Evolutionary conservation across 164 flowering plant genomes (phyloP), one percentile per base, ranked within the genome.

Genomic region (Nymphaea colorata): DNA sequence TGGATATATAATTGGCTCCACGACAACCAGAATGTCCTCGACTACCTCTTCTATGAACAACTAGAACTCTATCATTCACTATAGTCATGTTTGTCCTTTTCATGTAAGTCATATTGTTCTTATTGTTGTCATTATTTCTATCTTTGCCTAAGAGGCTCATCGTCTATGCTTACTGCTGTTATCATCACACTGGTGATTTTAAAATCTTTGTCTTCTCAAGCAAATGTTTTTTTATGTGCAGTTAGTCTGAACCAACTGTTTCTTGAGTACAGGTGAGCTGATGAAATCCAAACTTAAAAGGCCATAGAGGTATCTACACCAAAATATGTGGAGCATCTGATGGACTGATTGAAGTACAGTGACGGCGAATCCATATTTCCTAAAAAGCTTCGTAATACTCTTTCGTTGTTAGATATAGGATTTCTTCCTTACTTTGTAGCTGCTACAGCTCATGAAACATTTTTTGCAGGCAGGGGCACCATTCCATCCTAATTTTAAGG

Each of bases 291-390:
- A 70, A 86, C 91, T 64, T 91, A 93, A 84, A 91, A 89, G 71
- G 97, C 98, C 16, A 93, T 93, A 55, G 96, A 91, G 73, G 98
- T 93, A 72, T 91, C 97, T 60, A 97, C 98, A 73, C 98, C 98
- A 64, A 93, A 91, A 73, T 93, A 93, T 78, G 97, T 91, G n/a
- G 98, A 93, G 73, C 89, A 85, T 79, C 72, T 91, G 72, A 93
- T 93, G 98, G 96, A 93, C 72, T 93, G 98, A 86, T 93, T 64
- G 98, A 89, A 76, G 61, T 84, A 59, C 98, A 89, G 76, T 65
- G 98, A 93, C 74, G 87, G 89, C 51, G 98, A 93, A 74, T 83
- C 93, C 68, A 80, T 91, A 77, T 93, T 93, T 77, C 98, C 98
- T 71, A 97, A 93, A 73, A 93, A 75, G 80, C 90, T 91, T 69